Base-by-base conservation (phyloP, 179 eudicot genomes). In the Corrigiola litoralis region DNA sequence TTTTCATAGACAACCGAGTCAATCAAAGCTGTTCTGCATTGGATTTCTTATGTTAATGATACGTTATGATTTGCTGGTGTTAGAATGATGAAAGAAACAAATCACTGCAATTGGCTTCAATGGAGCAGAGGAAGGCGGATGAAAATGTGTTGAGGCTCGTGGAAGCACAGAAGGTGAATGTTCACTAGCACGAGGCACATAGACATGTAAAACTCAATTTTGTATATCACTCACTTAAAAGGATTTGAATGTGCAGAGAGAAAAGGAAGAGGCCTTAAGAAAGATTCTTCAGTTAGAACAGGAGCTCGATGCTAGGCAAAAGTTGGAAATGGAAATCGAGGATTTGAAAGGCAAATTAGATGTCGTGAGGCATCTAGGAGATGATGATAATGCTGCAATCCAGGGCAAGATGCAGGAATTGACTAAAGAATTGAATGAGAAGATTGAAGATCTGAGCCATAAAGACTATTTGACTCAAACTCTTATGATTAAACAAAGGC, bases 81-180 rank as follows among this genome's bases (percentile, higher is more conserved):
- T 75, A 94, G 99, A 87, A 86, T 79, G 88, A 84, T 46, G 78
- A 77, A 41, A 76, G 79, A 66, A 92, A 87, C 69, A 82, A 73
- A 66, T 78, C 80, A 4, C 92, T 87, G 70, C 77, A 74, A 66
- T 80, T 83, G 82, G 99, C 99, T 72, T 60, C 95, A 45, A 57
- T 79, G 70, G 97, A 86, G 85, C 97, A 88, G 57, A 72, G 65
- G 70, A 90, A 78, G 71, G 86, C 90, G 57, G 99, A 87, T 75
- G 89, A 79, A 73, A 90, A 85, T 77, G 91, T 87, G 4, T 24
- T 86, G 80, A 90, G 83, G 79, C 79, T 94, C 72, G 88, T 89
- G 18, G 97, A 90, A 70, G 94, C 83, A 66, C 99, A 90, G 48
- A 83, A 83, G 99, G 99, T 94, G 41, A 46, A 27, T 62, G 38